Base-by-base conservation (phyloP, 2,329 filamentous ascomycete genomes). In the Phyllosticta capitalensis region DNA sequence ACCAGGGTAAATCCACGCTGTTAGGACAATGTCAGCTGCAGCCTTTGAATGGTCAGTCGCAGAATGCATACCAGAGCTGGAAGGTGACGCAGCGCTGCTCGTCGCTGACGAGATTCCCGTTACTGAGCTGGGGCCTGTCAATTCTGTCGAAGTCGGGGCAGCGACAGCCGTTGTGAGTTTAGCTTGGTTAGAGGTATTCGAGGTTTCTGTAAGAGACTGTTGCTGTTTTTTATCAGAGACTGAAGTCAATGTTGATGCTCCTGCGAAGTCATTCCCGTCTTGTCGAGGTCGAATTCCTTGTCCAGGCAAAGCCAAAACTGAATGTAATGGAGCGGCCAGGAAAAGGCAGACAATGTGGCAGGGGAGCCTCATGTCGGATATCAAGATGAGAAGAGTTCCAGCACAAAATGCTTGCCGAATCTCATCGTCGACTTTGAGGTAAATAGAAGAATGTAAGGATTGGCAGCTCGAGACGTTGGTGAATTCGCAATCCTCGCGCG, bases 1-100 rank as follows among this genome's bases (percentile, higher is more conserved):
- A 22, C 57, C 60, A 38, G 52, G 53, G 28, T 59, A 59, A n/a
- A 59, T 50, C 54, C 48, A 49, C 21, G 30, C 54, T 60, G 52
- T 30, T n/a, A n/a, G 14, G 38, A 45, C 38, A n/a, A 45, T n/a
- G 38, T 45, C 17, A 45, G 38, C 38, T 45, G 38, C 17, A 45
- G 17, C 38, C 14, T n/a, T n/a, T 45, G 17, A 45, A 45, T n/a
- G 38, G 38, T 7, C n/a, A 17, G 17, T 12, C 38, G 38, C 38
- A 17, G n/a, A n/a, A 45, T n/a, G 17, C 38, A 45, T 45, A 45
- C 38, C 17, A 45, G 38, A 45, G 38, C 14, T 45, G 14, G 38
- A n/a, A 6, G 38, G 38, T 45, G 38, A n/a, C 38, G 17, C 38
- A 45, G 38, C 38, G 2, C 38, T 45, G 38, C 38, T 45, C 38